Conservation (phyloP, 202 grass and related monocot species). For the Schoenoplectus triqueter region DNA sequence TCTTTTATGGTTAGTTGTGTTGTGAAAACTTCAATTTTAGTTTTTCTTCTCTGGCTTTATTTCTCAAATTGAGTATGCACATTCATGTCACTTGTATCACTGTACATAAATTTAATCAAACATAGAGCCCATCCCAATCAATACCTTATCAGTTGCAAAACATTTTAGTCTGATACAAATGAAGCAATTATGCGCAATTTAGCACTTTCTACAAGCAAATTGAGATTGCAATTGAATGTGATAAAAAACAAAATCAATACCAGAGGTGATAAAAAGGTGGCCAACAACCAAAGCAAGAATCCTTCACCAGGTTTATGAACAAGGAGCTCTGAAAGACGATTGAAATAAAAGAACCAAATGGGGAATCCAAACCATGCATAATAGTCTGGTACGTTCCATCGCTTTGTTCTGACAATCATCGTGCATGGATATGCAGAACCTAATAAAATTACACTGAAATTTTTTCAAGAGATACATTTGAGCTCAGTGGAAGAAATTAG, state of each 20-base stretch:
- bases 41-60: no score
- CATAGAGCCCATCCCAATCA: no score
- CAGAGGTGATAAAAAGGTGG: slow-evolving; percentile 61
- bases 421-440: slow-evolving; percentile 62
- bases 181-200: background rate
- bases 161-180: background rate
- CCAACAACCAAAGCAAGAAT: slow-evolving; percentile 45
- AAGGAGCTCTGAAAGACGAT: slow-evolving; percentile 75
- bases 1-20: no score
- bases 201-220: background rate
- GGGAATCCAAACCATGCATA: slow-evolving; percentile 48
- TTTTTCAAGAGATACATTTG: background rate
- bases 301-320: slow-evolving; percentile 72
- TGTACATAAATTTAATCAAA: background rate
- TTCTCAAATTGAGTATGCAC: background rate
- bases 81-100: background rate
- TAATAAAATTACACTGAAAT: slow-evolving; percentile 3
- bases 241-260: slow-evolving; percentile 40
- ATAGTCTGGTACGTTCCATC: slow-evolving; percentile 53
- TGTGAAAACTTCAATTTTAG: no score
- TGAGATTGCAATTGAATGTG: slow-evolving; percentile 2
- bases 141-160: background rate
- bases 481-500: background rate
- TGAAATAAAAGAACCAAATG: slow-evolving; percentile 56
- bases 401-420: slow-evolving; percentile 55